Base-by-base conservation (phyloP, 257 asterid species). In the Salvia miltiorrhiza region DNA sequence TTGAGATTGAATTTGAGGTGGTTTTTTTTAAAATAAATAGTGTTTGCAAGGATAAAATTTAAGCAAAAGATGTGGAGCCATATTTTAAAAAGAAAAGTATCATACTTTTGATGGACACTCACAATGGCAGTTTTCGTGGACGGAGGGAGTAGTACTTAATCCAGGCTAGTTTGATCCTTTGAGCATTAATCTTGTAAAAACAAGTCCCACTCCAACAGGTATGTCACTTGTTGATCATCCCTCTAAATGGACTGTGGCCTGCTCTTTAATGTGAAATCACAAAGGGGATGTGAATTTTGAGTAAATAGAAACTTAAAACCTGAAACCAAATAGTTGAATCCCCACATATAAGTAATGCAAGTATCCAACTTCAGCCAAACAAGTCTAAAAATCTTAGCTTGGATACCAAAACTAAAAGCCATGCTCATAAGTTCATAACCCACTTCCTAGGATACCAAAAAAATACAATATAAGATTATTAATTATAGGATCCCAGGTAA, bases 181-280 rank as follows among this genome's bases (percentile, higher is more conserved):
- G 57, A 40, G 47, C 28, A 53, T 19, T 61, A 14, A 33, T 23
- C n/a, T 16, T 37, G 19, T 20, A 35, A 50, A 50, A 35, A 19
- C 19, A 23, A 30, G 43, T 67, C 47, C 57, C 49, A 37, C 57
- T 63, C 23, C 52, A 70, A 40, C 23, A 28, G 9, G 47, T 19
- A 6, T 32, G 32, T 11, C 4, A 14, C n/a, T 41, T 26, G 30
- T 76, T 84, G 92, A 79, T 75, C 90, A 82, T 87, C 85, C 81
- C 82, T 84, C 82, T 54, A 78, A 74, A 67, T 74, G 81, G 78
- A 81, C 47, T 40, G 73, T 69, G 71, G 73, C 78, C 89, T 68
- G 76, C 81, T 72, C 84, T 74, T 79, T 85, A 52, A 73, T 77
- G 78, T 72, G 69, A 67, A 78, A 79, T 84, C 92, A 89, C 84